Percentiles rank a stretch among this genome's conserved stretches.
Conservation (phyloP, 2,329 filamentous ascomycete genomes). For the Cryphonectria carpinicola region DNA sequence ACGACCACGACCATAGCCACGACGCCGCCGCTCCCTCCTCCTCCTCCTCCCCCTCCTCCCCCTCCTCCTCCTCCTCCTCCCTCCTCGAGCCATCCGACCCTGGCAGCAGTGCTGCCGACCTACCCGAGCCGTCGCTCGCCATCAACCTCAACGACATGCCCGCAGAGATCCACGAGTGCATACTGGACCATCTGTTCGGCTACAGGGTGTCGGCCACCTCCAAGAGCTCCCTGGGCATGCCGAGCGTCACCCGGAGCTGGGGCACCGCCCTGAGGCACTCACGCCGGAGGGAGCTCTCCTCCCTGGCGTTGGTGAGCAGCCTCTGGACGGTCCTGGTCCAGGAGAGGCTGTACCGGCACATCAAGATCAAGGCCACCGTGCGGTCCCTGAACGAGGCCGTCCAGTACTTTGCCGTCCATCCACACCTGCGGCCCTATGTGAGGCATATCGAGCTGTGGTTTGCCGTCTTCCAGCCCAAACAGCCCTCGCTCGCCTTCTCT, state of each 20-base stretch:
- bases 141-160: constrained; percentile 60
- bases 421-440: constrained; percentile 66
- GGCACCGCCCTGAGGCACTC: constrained; percentile 69
- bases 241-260: constrained; percentile 62
- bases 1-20: constrained; percentile 33
- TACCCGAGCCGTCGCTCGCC: constrained; percentile 24
- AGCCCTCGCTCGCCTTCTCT: constrained; percentile 47
- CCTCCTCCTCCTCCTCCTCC: constrained; percentile 17
- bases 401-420: constrained; percentile 61
- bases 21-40: constrained; percentile 7
- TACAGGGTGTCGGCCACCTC: constrained; percentile 66
- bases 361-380: constrained; percentile 74
- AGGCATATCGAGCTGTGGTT: constrained; percentile 80
- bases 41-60: not conserved
- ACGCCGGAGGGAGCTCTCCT: constrained; percentile 67
- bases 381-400: constrained; percentile 64
- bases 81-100: constrained; percentile 26
- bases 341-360: constrained; percentile 72
- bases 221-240: constrained; percentile 57
- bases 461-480: constrained; percentile 69
- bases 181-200: constrained; percentile 73
- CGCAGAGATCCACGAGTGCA: constrained; percentile 72
- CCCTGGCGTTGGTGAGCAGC: constrained; percentile 64
- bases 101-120: constrained; percentile 26
- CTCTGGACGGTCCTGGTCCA: constrained; percentile 72